These are phyloP conservation scores for Capronia americana DNA, from an alignment of 2,329 filamentous ascomycete genomes.

Conservation along the genomic window DNA sequence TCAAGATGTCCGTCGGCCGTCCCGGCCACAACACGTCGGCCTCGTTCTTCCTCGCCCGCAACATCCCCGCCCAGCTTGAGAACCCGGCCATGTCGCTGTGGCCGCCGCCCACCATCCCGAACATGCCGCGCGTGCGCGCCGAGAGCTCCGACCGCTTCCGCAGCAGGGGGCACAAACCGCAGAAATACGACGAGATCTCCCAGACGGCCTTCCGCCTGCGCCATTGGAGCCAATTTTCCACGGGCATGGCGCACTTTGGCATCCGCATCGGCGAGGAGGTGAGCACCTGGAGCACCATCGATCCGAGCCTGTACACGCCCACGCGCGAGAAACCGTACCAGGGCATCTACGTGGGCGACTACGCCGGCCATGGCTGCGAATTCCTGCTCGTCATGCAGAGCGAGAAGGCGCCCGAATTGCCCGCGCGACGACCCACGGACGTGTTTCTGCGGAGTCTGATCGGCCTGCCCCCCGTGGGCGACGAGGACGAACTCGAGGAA, in stretches of 20 bases:
- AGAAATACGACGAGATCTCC: slow-evolving; percentile 65
- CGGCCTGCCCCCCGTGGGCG: slow-evolving; percentile 10
- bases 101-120: slow-evolving; percentile 76
- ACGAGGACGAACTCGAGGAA: slow-evolving; percentile 12
- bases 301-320: slow-evolving; percentile 77
- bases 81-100: slow-evolving; percentile 64
- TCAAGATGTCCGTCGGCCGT: slow-evolving; percentile 51
- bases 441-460: slow-evolving; percentile 20
- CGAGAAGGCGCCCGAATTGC: slow-evolving; percentile 57
- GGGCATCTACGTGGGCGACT: slow-evolving; percentile 92
- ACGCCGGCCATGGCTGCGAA: slow-evolving; percentile 85
- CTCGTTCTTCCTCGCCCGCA: slow-evolving; percentile 70
- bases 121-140: slow-evolving; percentile 63
- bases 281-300: slow-evolving; percentile 73
- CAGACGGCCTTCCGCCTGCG: slow-evolving; percentile 75
- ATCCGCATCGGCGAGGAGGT: slow-evolving; percentile 60
- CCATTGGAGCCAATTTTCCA: slow-evolving; percentile 73
- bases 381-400: slow-evolving; percentile 83
- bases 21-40: slow-evolving; percentile 36
- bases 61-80: slow-evolving; percentile 51
- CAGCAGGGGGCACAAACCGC: slow-evolving; percentile 57
- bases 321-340: slow-evolving; percentile 81
- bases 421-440: slow-evolving; percentile 45
- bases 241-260: slow-evolving; percentile 46
- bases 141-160: slow-evolving; percentile 53